Evolutionary conservation across 2,329 filamentous ascomycete species (phyloP), one percentile per base, ranked within the genome.

Genomic region (Neoascochyta sp.): DNA sequence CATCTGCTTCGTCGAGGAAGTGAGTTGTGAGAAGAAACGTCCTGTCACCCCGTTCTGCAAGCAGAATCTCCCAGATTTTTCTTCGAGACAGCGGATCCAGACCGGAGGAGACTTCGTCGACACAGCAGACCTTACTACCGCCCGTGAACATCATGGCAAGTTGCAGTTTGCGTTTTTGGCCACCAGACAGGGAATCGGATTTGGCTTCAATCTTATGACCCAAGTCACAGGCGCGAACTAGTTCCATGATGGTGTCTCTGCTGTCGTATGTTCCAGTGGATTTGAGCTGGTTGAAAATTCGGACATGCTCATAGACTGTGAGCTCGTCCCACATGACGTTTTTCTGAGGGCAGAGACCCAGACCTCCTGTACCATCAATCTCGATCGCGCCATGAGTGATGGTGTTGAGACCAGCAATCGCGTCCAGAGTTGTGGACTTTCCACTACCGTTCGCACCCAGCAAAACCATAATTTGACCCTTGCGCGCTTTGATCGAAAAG

Each of bases 131-230:
- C 14, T 79, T 79, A 40, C 84, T 90, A 8, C 87, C 88, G 39
- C 90, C 89, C 3, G 86, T 93, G 47, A 95, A 80, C 87, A 95
- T 95, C 79, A 95, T 90, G 4, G 87, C 88, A 3, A 95, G 71
- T 60, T 95, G 89, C 7, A 95, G 71, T 60, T 95, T 95, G 29
- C 89, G 74, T 66, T 94, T 95, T 61, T 95, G 89, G 0, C 89
- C 89, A 7, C 89, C 89, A 3, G 87, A 94, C 0, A 95, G 69
- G 0, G 86, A 93, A 53, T 79, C 81, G 0, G 87, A 77, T 38
- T 73, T 70, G 0, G 88, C 83, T 19, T 78, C 75, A 22, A 79
- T 67, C 64, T 95, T 95, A 29, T 78, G 72, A 13, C 74, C 74
- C 2, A 95, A 73, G 56, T 94, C 90, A 42, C 92, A 80, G 1